Conservation (phyloP, 1,139 yeast genomes). For the Torulaspora globosa region DNA sequence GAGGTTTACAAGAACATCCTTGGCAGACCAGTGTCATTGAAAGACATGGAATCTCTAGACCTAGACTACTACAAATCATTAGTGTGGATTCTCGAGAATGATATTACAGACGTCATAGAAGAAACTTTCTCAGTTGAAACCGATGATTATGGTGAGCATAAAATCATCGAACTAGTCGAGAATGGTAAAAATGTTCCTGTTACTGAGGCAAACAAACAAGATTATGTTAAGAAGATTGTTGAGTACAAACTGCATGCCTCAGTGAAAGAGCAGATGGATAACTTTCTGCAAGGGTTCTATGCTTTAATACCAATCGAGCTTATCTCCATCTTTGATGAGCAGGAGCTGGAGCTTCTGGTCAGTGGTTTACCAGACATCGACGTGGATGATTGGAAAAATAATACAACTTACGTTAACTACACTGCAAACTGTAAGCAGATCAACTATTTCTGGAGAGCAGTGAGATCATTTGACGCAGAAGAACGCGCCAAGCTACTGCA, state of each 20-base stretch:
- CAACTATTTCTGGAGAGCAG: conserved; percentile 98
- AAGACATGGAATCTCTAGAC: conserved; percentile 94
- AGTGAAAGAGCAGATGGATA: conserved; percentile 82
- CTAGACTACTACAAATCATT: conserved; percentile 87
- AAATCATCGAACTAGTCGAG: conserved; percentile 71
- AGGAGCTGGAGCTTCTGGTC: conserved; percentile 85
- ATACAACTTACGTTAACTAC: conserved; percentile 79
- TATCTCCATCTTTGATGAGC: conserved; percentile 88
- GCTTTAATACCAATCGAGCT: conserved; percentile 87
- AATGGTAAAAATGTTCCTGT: conserved; percentile 82
- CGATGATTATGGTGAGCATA: conserved; percentile 91
- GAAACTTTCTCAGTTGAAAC: conserved; percentile 93
- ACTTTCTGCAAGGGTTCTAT: conserved; percentile 82
- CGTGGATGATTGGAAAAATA: conserved; percentile 91
- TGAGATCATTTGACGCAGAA: conserved; percentile 87
- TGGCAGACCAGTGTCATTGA: conserved; percentile 75
- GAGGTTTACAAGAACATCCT: conserved; percentile 88
- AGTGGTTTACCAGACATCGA: conserved; percentile 96
- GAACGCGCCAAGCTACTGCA: conserved; percentile 92
- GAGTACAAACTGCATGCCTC: conserved; percentile 82
- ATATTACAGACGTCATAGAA: conserved; percentile 92
- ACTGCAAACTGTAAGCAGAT: conserved; percentile 81
- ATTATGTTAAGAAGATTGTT: conserved; percentile 79
- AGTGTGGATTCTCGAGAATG: conserved; percentile 95
- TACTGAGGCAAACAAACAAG: conserved; percentile 86